Evolutionary conservation across 75 land plant genomes (phyloP).

Genomic region (Pinus albicaulis): DNA sequence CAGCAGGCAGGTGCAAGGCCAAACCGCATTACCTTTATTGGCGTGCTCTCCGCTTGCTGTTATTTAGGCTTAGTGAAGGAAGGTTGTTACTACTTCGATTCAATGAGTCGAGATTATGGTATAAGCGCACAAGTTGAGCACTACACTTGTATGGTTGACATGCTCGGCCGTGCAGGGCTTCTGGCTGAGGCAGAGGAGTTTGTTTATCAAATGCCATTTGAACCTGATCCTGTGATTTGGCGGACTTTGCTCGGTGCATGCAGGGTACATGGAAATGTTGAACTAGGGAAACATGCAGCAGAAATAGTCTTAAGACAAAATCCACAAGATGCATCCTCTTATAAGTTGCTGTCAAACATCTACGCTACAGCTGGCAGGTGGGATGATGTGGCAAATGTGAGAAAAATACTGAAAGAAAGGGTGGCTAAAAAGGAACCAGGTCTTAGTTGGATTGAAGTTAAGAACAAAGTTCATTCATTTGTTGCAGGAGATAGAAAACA

Average conservation of each 20-base stretch:
- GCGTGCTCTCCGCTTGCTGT: not conserved
- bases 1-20: not conserved
- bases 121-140: not conserved
- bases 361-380: constrained; percentile 11
- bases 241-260: constrained; percentile 16
- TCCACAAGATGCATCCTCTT: not conserved
- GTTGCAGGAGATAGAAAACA: constrained; percentile 31
- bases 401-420: constrained; percentile 15
- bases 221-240: constrained; percentile 12
- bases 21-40: not conserved
- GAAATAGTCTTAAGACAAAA: not conserved
- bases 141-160: constrained; percentile 1
- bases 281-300: not conserved
- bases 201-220: constrained; percentile 13
- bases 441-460: constrained; percentile 41
- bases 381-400: constrained; percentile 1
- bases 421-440: constrained; percentile 41
- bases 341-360: constrained; percentile 16
- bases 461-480: constrained; percentile 24
- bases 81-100: not conserved
- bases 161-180: not conserved
- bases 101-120: not conserved
- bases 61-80: not conserved
- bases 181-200: not conserved
- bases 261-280: constrained; percentile 11